Evolutionary conservation across 352 stramenopile genomes (phyloP).

Genomic region (Elongisporangium prolatum): DNA sequence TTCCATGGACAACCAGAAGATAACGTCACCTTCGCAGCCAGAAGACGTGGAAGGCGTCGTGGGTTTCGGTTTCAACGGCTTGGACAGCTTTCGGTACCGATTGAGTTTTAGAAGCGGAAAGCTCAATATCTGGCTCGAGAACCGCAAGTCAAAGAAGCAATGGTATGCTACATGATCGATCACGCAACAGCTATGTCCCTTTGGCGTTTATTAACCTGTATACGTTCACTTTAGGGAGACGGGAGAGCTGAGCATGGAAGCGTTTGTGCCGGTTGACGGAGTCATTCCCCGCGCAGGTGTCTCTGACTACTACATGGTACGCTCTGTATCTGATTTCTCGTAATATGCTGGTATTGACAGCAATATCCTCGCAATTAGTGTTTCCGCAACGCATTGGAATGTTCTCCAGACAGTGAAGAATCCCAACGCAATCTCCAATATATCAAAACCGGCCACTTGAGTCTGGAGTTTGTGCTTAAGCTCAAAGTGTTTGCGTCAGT

Average conservation of each 20-base stretch:
- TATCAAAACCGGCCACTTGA: not conserved
- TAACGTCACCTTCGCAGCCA: too few species aligned
- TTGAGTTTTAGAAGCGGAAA: not conserved
- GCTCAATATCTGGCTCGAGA: conserved; percentile 3
- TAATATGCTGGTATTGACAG: too few species aligned
- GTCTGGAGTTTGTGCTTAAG: conserved; percentile 1
- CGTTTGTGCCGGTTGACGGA: not conserved
- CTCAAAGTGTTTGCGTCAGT: too few species aligned
- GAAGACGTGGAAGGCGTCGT: too few species aligned
- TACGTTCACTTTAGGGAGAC: conserved; percentile 1
- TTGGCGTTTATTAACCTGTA: too few species aligned
- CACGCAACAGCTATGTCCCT: too few species aligned
- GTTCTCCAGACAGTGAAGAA: too few species aligned
- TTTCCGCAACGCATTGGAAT: conserved; percentile 1
- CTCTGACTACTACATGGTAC: not conserved
- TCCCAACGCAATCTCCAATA: not conserved
- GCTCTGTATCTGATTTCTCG: too few species aligned
- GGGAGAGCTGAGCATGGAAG: not conserved
- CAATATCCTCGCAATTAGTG: not conserved
- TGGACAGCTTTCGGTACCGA: not conserved
- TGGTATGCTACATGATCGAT: not conserved
- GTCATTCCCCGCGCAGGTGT: not conserved
- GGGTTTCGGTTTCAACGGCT: too few species aligned
- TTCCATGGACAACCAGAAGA: too few species aligned
- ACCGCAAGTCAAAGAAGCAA: conserved; percentile 3